Evolutionary conservation across 2,329 filamentous ascomycete genomes (phyloP).

Genomic region (Dothistroma pini): DNA sequence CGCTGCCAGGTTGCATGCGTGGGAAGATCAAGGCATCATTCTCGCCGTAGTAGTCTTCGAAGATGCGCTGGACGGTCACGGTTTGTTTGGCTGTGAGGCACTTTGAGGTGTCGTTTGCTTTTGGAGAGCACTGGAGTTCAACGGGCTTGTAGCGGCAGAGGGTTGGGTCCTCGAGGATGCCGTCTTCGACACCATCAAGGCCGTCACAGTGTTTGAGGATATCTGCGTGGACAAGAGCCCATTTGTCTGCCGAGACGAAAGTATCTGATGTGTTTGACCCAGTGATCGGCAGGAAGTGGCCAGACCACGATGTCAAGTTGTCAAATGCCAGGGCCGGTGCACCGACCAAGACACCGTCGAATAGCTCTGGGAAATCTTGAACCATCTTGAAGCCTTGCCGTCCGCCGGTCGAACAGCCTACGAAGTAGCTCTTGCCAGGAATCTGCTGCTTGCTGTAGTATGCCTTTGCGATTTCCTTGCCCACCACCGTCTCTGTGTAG

Average conservation of each 20-base stretch:
- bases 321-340: conserved; percentile 43
- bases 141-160: conserved; percentile 40
- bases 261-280: conserved; percentile 37
- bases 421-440: conserved; percentile 44
- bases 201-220: conserved; percentile 48
- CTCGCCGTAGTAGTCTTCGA: conserved; percentile 39
- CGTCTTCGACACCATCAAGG: conserved; percentile 46
- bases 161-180: conserved; percentile 44
- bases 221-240: conserved; percentile 41
- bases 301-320: conserved; percentile 42
- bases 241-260: conserved; percentile 38
- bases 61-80: conserved; percentile 40
- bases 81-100: conserved; percentile 45
- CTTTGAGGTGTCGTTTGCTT: conserved; percentile 33
- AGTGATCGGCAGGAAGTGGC: conserved; percentile 39
- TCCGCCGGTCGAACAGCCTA: conserved; percentile 47
- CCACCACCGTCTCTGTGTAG: conserved; percentile 30
- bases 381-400: conserved; percentile 45
- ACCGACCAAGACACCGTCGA: conserved; percentile 47
- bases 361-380: conserved; percentile 45
- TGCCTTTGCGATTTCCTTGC: conserved; percentile 30
- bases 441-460: conserved; percentile 36
- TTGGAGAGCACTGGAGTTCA: conserved; percentile 34
- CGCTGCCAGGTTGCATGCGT: conserved; percentile 48
- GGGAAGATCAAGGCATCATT: conserved; percentile 48